Evolutionary conservation across 75 land plant species (phyloP).

Genomic region (Adiantum capillusveneris): DNA sequence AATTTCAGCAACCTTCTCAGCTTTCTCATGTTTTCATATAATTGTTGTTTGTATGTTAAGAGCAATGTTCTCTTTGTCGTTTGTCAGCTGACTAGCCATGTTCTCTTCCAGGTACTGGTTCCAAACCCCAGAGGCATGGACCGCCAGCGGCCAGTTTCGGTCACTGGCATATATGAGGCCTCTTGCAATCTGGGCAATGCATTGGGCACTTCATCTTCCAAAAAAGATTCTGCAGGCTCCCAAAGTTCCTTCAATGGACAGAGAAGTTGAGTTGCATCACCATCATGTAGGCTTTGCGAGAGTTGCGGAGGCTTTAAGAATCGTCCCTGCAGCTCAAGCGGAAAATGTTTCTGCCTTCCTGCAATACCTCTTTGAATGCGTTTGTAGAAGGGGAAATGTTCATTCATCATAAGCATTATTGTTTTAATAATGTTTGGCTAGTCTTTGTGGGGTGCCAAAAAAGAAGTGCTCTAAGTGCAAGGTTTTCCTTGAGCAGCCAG

Average conservation of each 20-base stretch:
- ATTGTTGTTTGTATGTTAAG: not conserved
- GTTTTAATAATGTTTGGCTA: too few relatives aligned
- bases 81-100: not conserved
- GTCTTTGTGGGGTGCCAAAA: too few relatives aligned
- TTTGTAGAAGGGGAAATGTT: conserved; percentile 23
- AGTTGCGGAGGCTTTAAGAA: conserved; percentile 55
- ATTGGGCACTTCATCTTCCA: conserved; percentile 86
- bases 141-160: conserved; percentile 49
- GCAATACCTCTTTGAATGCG: conserved; percentile 40
- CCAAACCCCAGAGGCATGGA: conserved; percentile 98
- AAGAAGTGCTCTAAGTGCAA: not conserved
- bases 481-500: conserved; percentile 3
- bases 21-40: not conserved
- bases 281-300: conserved; percentile 40
- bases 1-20: not conserved
- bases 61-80: too few relatives aligned
- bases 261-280: conserved; percentile 9
- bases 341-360: conserved; percentile 23
- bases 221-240: conserved; percentile 32
- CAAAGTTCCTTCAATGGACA: conserved; percentile 28
- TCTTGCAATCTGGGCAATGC: conserved; percentile 98
- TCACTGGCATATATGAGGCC: conserved; percentile 93
- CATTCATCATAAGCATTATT: not conserved
- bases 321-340: conserved; percentile 39
- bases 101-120: conserved; percentile 58